A percentile compares a stretch with the other conserved stretches of the same genome.
Conservation (phyloP, 2,329 filamentous ascomycete species). For the Alternaria tenuissima region DNA sequence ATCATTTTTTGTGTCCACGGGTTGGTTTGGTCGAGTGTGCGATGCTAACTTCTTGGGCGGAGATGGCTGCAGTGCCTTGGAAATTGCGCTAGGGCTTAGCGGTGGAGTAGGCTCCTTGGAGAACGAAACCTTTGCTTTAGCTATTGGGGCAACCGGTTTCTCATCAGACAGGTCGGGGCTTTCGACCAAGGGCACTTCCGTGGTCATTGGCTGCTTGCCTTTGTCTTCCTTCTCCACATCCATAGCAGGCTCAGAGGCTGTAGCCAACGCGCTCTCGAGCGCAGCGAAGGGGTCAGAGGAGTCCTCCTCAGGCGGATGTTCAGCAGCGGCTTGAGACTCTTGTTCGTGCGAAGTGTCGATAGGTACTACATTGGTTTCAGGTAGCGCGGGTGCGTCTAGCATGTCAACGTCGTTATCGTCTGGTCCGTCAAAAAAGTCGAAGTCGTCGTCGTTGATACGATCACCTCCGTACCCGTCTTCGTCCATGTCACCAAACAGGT, state of each 20-base stretch:
- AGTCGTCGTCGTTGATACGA: constrained; percentile 82
- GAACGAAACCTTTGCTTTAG: neutral
- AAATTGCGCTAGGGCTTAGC: constrained; percentile 53
- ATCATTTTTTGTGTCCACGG: constrained; percentile 34
- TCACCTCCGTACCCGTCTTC: constrained; percentile 76
- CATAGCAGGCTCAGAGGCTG: constrained; percentile 10
- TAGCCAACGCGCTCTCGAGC: constrained; percentile 40
- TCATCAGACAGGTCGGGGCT: neutral
- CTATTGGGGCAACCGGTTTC: neutral
- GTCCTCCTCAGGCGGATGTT: constrained; percentile 32
- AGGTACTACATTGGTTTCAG: constrained; percentile 25
- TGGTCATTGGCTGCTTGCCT: constrained; percentile 3
- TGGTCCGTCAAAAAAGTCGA: constrained; percentile 80
- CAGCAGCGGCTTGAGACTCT: neutral
- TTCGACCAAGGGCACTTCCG: neutral
- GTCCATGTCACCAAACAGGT: constrained; percentile 72
- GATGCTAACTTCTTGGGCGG: constrained; percentile 27
- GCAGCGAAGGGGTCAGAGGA: constrained; percentile 38
- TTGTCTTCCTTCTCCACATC: constrained; percentile 8
- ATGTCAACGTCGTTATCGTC: constrained; percentile 52
- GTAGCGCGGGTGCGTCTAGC: constrained; percentile 34
- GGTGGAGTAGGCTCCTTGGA: constrained; percentile 45
- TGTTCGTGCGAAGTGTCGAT: neutral
- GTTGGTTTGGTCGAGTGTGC: constrained; percentile 15
- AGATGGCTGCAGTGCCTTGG: constrained; percentile 58